A percentile compares a stretch with the other conserved stretches of the same genome.
Evolutionary conservation across 306 rosid genomes (phyloP).

Genomic region (Cyclanthera cordifolia): DNA sequence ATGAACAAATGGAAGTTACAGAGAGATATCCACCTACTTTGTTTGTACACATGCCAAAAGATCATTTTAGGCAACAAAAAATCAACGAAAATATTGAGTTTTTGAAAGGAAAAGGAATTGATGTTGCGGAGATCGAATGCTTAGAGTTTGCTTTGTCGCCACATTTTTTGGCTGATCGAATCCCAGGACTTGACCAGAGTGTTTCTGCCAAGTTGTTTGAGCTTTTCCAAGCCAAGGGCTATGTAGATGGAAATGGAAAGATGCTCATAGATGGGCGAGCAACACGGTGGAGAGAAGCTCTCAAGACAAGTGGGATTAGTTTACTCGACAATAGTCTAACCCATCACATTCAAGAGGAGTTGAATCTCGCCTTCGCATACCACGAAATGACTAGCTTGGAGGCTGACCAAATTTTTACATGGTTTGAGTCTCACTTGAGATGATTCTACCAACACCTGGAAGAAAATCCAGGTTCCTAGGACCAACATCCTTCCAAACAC

Average conservation of each 20-base stretch:
- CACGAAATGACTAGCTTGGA: constrained; percentile 84
- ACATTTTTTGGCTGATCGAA: constrained; percentile 48
- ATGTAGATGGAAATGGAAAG: constrained; percentile 59
- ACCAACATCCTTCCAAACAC: not conserved
- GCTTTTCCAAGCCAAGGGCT: constrained; percentile 45
- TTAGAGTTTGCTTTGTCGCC: constrained; percentile 56
- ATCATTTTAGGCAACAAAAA: constrained; percentile 49
- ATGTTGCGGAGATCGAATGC: constrained; percentile 65
- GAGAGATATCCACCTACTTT: constrained; percentile 64
- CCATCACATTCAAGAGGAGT: constrained; percentile 71
- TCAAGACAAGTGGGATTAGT: constrained; percentile 31
- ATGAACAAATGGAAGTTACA: constrained; percentile 38
- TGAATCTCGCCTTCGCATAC: constrained; percentile 77
- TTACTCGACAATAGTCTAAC: constrained; percentile 29
- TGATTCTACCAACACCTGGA: constrained; percentile 9
- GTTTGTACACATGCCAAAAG: constrained; percentile 95
- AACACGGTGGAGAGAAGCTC: constrained; percentile 44
- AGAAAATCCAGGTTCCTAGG: not conserved
- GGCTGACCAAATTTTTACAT: constrained; percentile 50
- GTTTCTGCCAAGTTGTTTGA: constrained; percentile 50
- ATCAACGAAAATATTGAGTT: constrained; percentile 37
- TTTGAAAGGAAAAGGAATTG: constrained; percentile 51
- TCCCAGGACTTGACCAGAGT: constrained; percentile 50
- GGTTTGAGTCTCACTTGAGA: constrained; percentile 63
- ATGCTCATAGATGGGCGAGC: constrained; percentile 70